These are phyloP conservation scores for Pseudogymnoascus sp. DNA, from an alignment of 2,329 filamentous ascomycete species.

Conservation along the genomic window DNA sequence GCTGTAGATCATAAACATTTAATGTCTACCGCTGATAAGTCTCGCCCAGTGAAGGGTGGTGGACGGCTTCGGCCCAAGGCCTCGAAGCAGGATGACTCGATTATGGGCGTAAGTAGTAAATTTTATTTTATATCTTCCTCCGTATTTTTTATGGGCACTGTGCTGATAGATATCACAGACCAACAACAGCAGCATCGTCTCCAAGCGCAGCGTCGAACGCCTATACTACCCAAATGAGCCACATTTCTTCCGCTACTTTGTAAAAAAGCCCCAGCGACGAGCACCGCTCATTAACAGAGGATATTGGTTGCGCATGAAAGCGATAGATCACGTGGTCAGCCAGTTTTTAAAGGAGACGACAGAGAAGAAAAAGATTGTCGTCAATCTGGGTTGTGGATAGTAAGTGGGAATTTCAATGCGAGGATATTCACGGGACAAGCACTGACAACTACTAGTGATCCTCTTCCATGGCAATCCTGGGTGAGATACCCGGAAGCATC, in stretches of 20 bases:
- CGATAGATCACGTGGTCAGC: slow-evolving; percentile 66
- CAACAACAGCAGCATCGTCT: slow-evolving; percentile 86
- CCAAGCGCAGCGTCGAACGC: slow-evolving; percentile 86
- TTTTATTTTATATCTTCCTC: background rate
- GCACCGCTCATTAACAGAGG: slow-evolving; percentile 87
- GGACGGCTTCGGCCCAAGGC: slow-evolving; percentile 18
- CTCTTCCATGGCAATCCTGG: slow-evolving; percentile 77
- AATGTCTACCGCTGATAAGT: background rate
- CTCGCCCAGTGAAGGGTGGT: background rate
- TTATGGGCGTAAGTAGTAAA: slow-evolving; percentile 44
- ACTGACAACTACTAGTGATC: slow-evolving; percentile 52
- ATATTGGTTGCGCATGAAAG: slow-evolving; percentile 79
- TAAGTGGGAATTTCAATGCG: slow-evolving; percentile 50
- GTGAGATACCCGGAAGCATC: slow-evolving; percentile 55
- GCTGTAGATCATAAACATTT: background rate
- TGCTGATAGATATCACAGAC: slow-evolving; percentile 44
- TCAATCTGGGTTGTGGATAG: slow-evolving; percentile 89
- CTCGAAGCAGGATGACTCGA: slow-evolving; percentile 41
- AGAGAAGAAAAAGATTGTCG: slow-evolving; percentile 58
- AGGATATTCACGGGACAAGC: background rate
- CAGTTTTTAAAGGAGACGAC: slow-evolving; percentile 58
- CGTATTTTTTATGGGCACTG: background rate
- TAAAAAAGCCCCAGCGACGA: slow-evolving; percentile 71
- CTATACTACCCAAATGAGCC: slow-evolving; percentile 71
- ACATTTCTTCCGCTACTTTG: slow-evolving; percentile 83